These are phyloP conservation scores for Luffa aegyptiaca DNA, from an alignment of 306 rosid species.

Conservation along the genomic window DNA sequence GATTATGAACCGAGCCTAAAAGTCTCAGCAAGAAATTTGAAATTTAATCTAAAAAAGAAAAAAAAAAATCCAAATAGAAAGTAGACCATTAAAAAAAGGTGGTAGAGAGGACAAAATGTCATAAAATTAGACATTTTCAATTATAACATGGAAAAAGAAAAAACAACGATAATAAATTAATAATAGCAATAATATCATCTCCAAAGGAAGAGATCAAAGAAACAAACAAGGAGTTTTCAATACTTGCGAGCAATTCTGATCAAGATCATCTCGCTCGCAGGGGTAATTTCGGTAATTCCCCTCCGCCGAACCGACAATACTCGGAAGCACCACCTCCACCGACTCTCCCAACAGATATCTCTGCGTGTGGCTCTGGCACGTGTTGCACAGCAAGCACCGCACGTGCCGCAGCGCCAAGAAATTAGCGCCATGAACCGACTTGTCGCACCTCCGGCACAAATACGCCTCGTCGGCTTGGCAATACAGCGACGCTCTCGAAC, in stretches of 20 bases:
- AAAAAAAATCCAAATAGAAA: neutral
- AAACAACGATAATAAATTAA: neutral
- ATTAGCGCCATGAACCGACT: constrained; percentile 62
- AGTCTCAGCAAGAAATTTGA: no score
- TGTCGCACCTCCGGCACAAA: constrained; percentile 60
- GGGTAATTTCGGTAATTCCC: neutral
- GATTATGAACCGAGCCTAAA: no score
- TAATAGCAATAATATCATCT: no score
- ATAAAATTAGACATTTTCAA: neutral
- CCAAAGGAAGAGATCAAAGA: neutral
- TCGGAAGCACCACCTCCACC: constrained; percentile 25
- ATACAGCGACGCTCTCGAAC: constrained; percentile 45
- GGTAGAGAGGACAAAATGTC: neutral
- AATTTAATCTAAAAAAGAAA: neutral
- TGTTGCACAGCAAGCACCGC: constrained; percentile 52
- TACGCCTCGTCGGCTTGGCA: constrained; percentile 65
- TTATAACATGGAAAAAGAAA: neutral
- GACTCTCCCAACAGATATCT: constrained; percentile 46
- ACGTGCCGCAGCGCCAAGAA: constrained; percentile 62
- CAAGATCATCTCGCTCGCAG: neutral
- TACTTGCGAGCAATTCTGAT: neutral
- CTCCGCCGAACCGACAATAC: neutral
- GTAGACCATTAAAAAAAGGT: neutral
- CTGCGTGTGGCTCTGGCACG: constrained; percentile 51
- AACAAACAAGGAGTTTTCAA: neutral